These are phyloP conservation scores for Silene latifolia DNA, from an alignment of 148 eudicot species.

Conservation along the genomic window DNA sequence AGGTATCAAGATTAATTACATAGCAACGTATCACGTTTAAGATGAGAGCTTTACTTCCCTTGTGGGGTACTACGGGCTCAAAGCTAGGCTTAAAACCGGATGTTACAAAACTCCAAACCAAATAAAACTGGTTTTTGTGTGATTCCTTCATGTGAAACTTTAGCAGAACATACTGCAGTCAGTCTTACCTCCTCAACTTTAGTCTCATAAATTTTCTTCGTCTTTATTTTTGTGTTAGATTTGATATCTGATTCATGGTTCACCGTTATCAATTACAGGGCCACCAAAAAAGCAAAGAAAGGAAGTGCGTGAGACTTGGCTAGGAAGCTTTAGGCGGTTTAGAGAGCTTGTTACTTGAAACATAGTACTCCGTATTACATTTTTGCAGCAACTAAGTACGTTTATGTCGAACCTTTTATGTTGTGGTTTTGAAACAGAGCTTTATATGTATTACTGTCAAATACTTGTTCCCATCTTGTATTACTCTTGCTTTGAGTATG, in stretches of 20 bases:
- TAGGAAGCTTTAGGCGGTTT: conserved; percentile 3
- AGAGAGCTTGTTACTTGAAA: neutral
- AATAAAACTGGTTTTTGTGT: no score
- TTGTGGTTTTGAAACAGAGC: neutral
- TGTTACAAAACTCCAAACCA: no score
- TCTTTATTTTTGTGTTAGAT: neutral
- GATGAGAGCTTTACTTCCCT: no score
- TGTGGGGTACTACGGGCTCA: no score
- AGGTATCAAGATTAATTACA: no score
- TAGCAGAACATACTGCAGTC: no score
- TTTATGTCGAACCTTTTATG: conserved; percentile 1
- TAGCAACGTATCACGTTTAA: no score
- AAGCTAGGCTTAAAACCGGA: no score
- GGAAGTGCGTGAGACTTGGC: conserved; percentile 6
- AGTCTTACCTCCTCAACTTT: neutral
- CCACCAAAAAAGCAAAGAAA: conserved; percentile 35
- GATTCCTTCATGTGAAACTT: no score
- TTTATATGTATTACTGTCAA: neutral
- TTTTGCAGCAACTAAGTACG: neutral
- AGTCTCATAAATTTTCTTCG: no score
- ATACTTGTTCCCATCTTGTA: neutral
- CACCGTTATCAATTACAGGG: conserved; percentile 2
- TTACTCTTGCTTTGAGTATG: neutral
- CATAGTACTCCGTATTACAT: neutral
- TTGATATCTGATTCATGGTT: neutral